A percentile compares a stretch with the other conserved stretches of the same genome.
Conservation (phyloP, 768 basidiomycete species). For the Tricholoma matsutake region DNA sequence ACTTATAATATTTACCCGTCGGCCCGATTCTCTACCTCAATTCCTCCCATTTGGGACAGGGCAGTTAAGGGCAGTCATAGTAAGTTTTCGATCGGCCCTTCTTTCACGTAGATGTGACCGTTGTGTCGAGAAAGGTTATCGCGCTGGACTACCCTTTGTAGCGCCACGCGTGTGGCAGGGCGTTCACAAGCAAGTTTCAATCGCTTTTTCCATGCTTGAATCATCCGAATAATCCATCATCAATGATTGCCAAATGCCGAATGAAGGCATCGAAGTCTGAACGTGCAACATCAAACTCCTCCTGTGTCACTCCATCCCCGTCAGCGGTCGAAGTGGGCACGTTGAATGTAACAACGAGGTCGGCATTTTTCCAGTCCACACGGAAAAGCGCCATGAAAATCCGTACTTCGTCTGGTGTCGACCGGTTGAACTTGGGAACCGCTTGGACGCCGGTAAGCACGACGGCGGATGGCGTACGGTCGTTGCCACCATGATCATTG, state of each 20-base stretch:
- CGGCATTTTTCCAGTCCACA: constrained; percentile 63
- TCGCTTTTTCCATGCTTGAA: not conserved
- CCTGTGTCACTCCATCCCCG: constrained; percentile 40
- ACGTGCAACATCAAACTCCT: constrained; percentile 33
- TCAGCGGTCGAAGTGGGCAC: constrained; percentile 56
- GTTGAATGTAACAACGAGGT: constrained; percentile 85
- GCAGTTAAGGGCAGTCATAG: no score
- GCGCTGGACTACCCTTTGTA: not conserved
- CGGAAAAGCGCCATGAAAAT: constrained; percentile 84
- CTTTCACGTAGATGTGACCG: no score
- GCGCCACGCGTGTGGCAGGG: no score
- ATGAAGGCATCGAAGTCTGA: constrained; percentile 54
- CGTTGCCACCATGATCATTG: constrained; percentile 35
- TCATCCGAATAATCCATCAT: constrained; percentile 71
- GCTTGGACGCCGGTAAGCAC: constrained; percentile 66
- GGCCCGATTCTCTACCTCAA: no score
- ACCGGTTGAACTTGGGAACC: constrained; percentile 75
- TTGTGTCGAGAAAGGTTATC: not conserved
- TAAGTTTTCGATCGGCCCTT: no score
- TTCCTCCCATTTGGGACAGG: no score
- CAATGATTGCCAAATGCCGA: constrained; percentile 58
- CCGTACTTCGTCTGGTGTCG: constrained; percentile 59
- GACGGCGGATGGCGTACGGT: constrained; percentile 55
- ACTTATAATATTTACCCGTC: no score
- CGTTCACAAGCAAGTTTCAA: not conserved